These are phyloP conservation scores for Mycena metata DNA, from an alignment of 768 basidiomycete species.

Conservation along the genomic window DNA sequence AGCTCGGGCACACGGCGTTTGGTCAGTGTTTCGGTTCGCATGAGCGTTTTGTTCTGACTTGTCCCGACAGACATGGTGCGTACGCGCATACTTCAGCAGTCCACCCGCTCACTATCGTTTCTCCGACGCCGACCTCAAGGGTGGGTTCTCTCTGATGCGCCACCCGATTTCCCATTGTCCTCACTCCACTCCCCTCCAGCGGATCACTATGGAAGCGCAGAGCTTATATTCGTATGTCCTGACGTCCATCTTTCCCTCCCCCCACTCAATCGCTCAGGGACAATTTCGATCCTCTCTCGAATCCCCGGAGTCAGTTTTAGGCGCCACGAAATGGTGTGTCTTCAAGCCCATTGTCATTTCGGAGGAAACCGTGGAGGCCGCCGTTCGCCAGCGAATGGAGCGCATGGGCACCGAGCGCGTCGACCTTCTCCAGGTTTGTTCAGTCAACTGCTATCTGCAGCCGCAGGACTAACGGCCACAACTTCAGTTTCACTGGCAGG, in stretches of 20 bases:
- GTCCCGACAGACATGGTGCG: conserved; percentile 28
- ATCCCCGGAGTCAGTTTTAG: conserved; percentile 61
- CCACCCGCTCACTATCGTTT: background rate
- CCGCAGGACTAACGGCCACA: background rate
- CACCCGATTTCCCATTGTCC: conserved; percentile 1
- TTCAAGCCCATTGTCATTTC: conserved; percentile 69
- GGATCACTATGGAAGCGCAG: conserved; percentile 90
- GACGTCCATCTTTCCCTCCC: conserved; percentile 24
- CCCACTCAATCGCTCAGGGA: conserved; percentile 61
- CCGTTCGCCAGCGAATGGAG: conserved; percentile 76
- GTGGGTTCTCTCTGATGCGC: conserved; percentile 18
- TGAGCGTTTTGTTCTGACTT: background rate
- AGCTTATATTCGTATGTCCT: conserved; percentile 79
- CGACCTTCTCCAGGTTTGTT: conserved; percentile 79
- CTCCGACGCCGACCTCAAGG: conserved; percentile 12
- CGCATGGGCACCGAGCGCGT: conserved; percentile 72
- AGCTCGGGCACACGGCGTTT: conserved; percentile 60
- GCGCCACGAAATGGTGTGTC: conserved; percentile 91
- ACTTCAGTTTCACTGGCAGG: conserved; percentile 84
- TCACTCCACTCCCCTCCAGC: conserved; percentile 56
- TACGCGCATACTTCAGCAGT: background rate
- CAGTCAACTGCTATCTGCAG: conserved; percentile 16
- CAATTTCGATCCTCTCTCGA: conserved; percentile 69
- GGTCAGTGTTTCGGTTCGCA: conserved; percentile 14
- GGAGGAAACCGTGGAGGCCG: conserved; percentile 69